Conservation (phyloP, 1,284 basidiomycete genomes). For the Cutaneotrichosporon arboriforme region DNA sequence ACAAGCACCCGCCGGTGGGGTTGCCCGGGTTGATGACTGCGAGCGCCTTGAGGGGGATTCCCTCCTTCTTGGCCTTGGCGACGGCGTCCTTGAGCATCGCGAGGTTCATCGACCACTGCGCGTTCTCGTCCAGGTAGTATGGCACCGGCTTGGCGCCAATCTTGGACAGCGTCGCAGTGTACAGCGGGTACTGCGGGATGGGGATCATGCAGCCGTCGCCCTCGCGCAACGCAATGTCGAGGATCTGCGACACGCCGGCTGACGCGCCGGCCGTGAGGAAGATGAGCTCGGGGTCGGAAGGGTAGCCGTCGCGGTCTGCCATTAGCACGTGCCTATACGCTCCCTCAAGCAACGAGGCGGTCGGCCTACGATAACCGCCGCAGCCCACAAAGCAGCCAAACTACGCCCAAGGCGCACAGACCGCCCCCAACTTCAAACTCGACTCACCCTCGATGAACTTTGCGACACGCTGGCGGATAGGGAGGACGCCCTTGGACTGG, state of each 20-base stretch:
- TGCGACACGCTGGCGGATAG: slow-evolving; percentile 83
- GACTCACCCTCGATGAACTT: slow-evolving; percentile 75
- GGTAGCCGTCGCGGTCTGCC: slow-evolving; percentile 79
- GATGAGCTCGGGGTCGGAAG: slow-evolving; percentile 76
- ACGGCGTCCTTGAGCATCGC: slow-evolving; percentile 64
- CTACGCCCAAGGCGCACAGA: no score
- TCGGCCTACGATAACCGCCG: no score
- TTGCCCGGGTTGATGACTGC: slow-evolving; percentile 97
- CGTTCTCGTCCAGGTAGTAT: slow-evolving; percentile 79
- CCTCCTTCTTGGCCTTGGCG: slow-evolving; percentile 61
- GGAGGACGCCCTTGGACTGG: slow-evolving; percentile 86
- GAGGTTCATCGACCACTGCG: slow-evolving; percentile 80
- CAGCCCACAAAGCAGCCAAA: no score
- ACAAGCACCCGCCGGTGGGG: slow-evolving; percentile 80
- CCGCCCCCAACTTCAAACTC: background rate
- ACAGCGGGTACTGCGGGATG: slow-evolving; percentile 96
- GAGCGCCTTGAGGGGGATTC: slow-evolving; percentile 67
- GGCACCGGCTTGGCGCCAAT: slow-evolving; percentile 73
- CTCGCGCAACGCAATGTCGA: slow-evolving; percentile 49
- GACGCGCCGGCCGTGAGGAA: slow-evolving; percentile 94
- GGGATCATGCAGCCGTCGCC: slow-evolving; percentile 62
- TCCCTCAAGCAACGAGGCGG: background rate
- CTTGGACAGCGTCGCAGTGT: slow-evolving; percentile 89
- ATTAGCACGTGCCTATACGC: no score
- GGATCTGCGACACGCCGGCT: slow-evolving; percentile 80